phyloP scores from a whole-genome alignment of 129 eudicot genomes.

The Calendula officinalis region DNA sequence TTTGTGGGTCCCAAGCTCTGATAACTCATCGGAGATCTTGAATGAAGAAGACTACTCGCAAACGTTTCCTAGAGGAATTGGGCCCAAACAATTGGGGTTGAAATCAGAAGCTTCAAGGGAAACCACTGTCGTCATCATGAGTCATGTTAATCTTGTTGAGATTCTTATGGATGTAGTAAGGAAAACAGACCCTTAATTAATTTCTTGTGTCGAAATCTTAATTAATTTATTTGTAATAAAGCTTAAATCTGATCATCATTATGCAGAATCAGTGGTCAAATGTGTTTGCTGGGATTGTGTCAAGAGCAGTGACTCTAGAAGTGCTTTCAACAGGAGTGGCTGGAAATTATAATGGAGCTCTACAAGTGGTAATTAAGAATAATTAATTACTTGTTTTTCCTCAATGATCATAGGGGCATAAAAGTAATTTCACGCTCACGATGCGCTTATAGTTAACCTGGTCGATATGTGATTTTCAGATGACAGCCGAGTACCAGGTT shows the following conservation, averaged over 20 bases:
- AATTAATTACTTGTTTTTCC: no score
- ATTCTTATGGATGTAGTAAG: conserved; percentile 66
- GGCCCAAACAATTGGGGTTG: conserved; percentile 32
- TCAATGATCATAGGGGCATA: not conserved
- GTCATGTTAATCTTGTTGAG: conserved; percentile 51
- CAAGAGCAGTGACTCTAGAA: conserved; percentile 58
- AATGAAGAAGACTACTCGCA: conserved; percentile 47
- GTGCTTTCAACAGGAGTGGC: conserved; percentile 64
- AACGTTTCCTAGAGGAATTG: conserved; percentile 49
- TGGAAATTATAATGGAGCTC: conserved; percentile 81
- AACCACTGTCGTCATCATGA: conserved; percentile 55
- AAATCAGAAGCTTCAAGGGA: conserved; percentile 56
- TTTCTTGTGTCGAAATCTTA: not conserved
- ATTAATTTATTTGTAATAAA: not conserved
- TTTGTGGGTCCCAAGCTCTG: conserved; percentile 48
- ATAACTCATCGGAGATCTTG: conserved; percentile 31
- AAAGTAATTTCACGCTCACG: not conserved
- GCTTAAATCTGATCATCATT: not conserved
- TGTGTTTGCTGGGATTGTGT: conserved; percentile 60
- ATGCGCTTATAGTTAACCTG: no score
- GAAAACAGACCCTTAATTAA: not conserved
- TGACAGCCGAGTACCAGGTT: conserved; percentile 47
- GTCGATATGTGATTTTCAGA: conserved; percentile 19
- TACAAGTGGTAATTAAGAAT: conserved; percentile 88
- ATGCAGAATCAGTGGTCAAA: conserved; percentile 59